phyloP scores from a whole-genome alignment of 2,329 filamentous ascomycete genomes.

The Fusarium caatingaense region DNA sequence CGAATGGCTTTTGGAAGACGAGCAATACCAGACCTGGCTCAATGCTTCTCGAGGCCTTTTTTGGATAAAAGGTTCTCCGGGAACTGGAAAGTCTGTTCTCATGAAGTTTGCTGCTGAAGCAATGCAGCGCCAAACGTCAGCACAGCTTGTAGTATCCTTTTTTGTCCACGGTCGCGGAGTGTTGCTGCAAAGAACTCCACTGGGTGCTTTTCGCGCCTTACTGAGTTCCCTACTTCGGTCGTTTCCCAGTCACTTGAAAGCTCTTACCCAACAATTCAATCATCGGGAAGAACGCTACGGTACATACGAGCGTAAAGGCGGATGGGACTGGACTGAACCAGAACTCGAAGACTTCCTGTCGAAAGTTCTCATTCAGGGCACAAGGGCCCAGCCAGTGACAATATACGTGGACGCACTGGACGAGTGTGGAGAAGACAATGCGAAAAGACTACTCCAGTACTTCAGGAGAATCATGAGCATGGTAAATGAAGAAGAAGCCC shows the following conservation, averaged over 20 bases:
- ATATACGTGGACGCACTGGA: background rate
- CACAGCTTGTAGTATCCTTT: background rate
- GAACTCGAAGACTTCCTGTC: background rate
- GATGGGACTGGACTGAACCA: background rate
- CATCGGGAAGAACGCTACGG: background rate
- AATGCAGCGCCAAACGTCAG: background rate
- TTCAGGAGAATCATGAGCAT: background rate
- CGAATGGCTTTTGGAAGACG: background rate
- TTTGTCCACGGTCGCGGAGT: background rate
- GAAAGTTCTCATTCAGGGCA: background rate
- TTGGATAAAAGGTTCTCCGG: background rate
- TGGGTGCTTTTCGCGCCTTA: background rate
- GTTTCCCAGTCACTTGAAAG: accelerated
- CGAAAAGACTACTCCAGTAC: accelerated
- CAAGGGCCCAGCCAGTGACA: background rate
- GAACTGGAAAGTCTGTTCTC: background rate
- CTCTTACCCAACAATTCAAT: background rate
- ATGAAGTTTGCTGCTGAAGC: background rate
- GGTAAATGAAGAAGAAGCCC: accelerated
- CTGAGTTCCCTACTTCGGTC: background rate
- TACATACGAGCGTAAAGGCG: background rate
- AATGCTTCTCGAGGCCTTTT: background rate
- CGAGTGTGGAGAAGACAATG: background rate
- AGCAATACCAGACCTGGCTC: background rate
- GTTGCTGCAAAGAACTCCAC: accelerated